Base-by-base conservation (phyloP, 148 eudicot genomes). In the Rhododendron ferrugineum region DNA sequence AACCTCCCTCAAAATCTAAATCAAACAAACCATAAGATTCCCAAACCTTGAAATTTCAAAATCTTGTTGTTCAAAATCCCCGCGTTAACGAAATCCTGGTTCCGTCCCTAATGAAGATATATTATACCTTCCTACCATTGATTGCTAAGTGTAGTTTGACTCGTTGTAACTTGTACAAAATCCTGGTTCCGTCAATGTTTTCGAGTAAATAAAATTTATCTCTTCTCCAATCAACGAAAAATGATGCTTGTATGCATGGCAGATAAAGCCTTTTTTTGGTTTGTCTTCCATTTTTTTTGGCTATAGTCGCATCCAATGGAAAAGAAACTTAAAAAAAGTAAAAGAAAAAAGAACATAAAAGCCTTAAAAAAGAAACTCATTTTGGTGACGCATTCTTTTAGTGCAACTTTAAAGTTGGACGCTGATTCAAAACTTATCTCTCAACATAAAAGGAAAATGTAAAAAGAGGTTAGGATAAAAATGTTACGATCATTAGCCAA, bases 371-470 rank as follows among this genome's bases (percentile, higher is more conserved):
- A 46, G 60, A 34, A 79, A 79, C 62, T 49, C 58, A 30, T 28
- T 28, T 47, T 47, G 82, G 36, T 47, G 82, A 79, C 50, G 74
- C 18, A 68, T 58, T 0, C 26, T 46, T 50, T 14, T 74, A 5
- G 14, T 78, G 81, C 81, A 78, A 78, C 81, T 78, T 78, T 78
- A 44, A 78, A 46, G 81, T 23, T 46, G 58, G 44, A 76, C 1
- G 79, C 42, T 46, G 54, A 78, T 78, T 72, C 56, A 46, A 46
- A 78, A 37, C 81, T 44, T 40, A 40, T 46, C n/a, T n/a, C 0
- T 44, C 81, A 78, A 78, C 30, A 16, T 46, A 20, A 20, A 78
- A 44, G 26, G 36, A n/a, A 22, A 22, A 42, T 22, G 26, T 44
- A 78, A 26, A 44, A 78, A 40, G 6, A 42, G 50, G 30, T 9